Percentiles rank a stretch among this genome's conserved stretches.
Conservation (phyloP, 1,139 yeast species). For the Geotrichum carabidarum region DNA sequence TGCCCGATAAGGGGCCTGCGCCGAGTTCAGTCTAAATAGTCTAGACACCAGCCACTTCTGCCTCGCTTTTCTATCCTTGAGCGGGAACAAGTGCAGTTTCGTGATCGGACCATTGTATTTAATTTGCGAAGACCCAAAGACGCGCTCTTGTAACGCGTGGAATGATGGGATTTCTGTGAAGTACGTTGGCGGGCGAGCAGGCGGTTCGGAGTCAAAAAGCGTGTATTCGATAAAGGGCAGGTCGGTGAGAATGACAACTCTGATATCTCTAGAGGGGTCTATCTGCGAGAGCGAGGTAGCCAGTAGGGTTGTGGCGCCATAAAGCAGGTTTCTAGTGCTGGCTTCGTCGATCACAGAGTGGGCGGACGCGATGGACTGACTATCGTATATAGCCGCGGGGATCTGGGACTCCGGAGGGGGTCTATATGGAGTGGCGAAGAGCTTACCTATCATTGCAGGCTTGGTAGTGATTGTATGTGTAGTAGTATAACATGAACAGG, state of each 20-base stretch:
- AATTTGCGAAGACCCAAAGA: slow-evolving; percentile 14
- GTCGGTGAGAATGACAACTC: slow-evolving; percentile 29
- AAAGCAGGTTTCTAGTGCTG: slow-evolving; percentile 30
- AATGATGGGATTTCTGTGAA: slow-evolving; percentile 9
- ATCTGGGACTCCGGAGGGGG: background rate
- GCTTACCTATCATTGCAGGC: slow-evolving; percentile 6
- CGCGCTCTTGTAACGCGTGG: slow-evolving; percentile 9
- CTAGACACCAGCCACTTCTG: slow-evolving; percentile 17
- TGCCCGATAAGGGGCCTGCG: too few relatives aligned
- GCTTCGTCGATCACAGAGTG: slow-evolving; percentile 30
- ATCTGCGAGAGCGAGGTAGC: slow-evolving; percentile 12
- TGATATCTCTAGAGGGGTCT: slow-evolving; percentile 26
- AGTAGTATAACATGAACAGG: too few relatives aligned
- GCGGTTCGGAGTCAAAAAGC: slow-evolving; percentile 26
- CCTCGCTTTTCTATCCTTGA: background rate
- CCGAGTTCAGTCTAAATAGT: slow-evolving; percentile 2
- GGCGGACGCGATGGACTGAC: slow-evolving; percentile 1
- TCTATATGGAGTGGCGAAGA: background rate
- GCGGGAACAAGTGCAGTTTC: slow-evolving; percentile 16
- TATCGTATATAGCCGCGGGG: background rate
- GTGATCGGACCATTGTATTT: slow-evolving; percentile 14
- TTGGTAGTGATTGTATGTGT: too few relatives aligned
- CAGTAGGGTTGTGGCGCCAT: slow-evolving; percentile 23
- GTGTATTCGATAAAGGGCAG: slow-evolving; percentile 23
- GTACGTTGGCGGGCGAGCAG: background rate